Evolutionary conservation across 164 flowering plant species (phyloP), one percentile per base, ranked within the genome.

Genomic region (Vitis labrusca): DNA sequence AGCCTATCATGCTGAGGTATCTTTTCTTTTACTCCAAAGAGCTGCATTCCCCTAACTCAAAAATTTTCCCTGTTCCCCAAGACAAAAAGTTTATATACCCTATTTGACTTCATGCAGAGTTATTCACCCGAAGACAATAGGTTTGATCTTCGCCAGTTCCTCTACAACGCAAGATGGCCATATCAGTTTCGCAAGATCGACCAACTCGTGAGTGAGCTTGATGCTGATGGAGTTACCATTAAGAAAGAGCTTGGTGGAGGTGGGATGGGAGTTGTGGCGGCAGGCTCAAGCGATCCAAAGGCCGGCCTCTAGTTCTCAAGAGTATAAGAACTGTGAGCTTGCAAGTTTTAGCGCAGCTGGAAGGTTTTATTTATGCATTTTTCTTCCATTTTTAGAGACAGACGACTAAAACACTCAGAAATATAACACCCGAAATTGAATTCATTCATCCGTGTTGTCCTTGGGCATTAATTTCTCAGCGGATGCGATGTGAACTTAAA

Each of bases 91-190:
- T 54, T 6, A 16, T 49, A 53, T 49, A 53, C 44, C 32, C 23
- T 13, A 76, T 50, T 30, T 74, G 56, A 61, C 51, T 37, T 68
- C 52, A 3, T 81, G 85, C 96, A 92, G 99, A 92, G 98, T 73
- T 94, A 94, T 72, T 94, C 98, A 5, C 98, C 99, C 0, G 99
- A 94, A 75, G 99, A 94, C 77, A 94, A 94, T 59, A 80, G 99
- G 73, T 92, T 89, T 68, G 98, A 94, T 76, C 94, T 92, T 55
- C 91, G 97, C 27, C 99, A 92, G 81, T 92, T 94, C 52, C 84
- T 94, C 47, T 94, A 94, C 78, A 94, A 94, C 67, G 76, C 88
- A 59, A 87, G 92, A 74, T 94, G 99, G 99, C 98, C 99, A 4
- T 90, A 80, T 77, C 99, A 94, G 71, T 92, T 94, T 60, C 91